Conservation (phyloP, 2,329 filamentous ascomycete genomes). For the Arachnomyces sp. region DNA sequence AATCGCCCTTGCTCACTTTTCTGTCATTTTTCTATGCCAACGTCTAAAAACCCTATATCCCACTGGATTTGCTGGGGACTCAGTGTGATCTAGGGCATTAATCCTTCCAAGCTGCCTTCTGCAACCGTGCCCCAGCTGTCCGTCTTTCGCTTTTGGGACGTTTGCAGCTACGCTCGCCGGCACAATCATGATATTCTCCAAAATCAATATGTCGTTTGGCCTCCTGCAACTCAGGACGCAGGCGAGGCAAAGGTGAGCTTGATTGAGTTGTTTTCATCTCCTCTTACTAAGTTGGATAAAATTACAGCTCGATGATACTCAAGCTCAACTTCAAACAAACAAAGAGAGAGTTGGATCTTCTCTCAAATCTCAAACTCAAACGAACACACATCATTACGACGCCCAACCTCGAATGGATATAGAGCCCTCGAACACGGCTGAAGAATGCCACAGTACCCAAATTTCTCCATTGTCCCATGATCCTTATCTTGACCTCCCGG, state of each 20-base stretch:
- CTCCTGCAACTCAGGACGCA: conserved; percentile 1
- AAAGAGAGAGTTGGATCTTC: conserved; percentile 4
- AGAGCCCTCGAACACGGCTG: conserved; percentile 5
- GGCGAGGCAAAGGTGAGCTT: conserved; percentile 4
- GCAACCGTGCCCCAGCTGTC: too few relatives aligned
- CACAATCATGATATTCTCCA: too few relatives aligned
- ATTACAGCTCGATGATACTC: conserved; percentile 3
- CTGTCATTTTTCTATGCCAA: too few relatives aligned
- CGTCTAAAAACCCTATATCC: too few relatives aligned
- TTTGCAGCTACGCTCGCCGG: too few relatives aligned
- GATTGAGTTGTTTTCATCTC: conserved; percentile 6
- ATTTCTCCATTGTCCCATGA: conserved; percentile 7
- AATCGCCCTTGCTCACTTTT: too few relatives aligned
- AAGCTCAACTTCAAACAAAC: conserved; percentile 5
- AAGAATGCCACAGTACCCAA: conserved; percentile 6
- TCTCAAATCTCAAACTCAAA: conserved; percentile 6
- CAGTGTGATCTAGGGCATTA: too few relatives aligned
- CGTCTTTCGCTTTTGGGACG: too few relatives aligned
- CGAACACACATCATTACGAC: conserved; percentile 5
- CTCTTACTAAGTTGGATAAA: too few relatives aligned
- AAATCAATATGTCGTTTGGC: conserved; percentile 4
- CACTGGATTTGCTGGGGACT: too few relatives aligned
- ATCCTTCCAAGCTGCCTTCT: too few relatives aligned
- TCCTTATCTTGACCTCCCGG: conserved; percentile 8
- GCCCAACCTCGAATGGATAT: conserved; percentile 5